These are phyloP conservation scores for Cokeromyces recurvatus DNA, from an alignment of 371 early-diverging fungal genomes.

Conservation along the genomic window DNA sequence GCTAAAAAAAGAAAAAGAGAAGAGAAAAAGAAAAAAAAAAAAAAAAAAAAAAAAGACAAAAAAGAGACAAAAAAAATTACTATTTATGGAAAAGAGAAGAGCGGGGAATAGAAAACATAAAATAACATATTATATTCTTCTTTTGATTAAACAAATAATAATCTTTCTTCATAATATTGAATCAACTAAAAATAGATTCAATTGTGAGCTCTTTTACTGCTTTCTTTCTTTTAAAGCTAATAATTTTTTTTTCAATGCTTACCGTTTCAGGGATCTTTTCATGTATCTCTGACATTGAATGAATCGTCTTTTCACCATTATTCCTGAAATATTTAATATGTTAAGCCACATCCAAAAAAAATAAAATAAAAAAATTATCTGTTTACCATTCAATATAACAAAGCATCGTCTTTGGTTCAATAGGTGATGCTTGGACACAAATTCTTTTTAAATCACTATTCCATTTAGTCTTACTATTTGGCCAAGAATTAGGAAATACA, in stretches of 20 bases:
- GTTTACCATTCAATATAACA: slow-evolving; percentile 28
- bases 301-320: slow-evolving; percentile 30
- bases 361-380: neutral
- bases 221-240: too few relatives aligned
- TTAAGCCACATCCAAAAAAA: too few relatives aligned
- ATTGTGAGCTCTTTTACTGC: too few relatives aligned
- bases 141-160: slow-evolving; percentile 14
- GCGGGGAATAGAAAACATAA: neutral
- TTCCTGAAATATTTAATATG: too few relatives aligned
- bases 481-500: slow-evolving; percentile 2
- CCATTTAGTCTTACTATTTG: slow-evolving; percentile 9
- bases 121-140: neutral
- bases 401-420: slow-evolving; percentile 8
- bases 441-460: slow-evolving; percentile 4
- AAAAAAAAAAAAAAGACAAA: too few relatives aligned
- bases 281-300: slow-evolving; percentile 26
- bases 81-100: neutral
- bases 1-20: too few relatives aligned
- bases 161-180: slow-evolving; percentile 19
- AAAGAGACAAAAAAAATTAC: too few relatives aligned
- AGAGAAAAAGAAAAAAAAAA: too few relatives aligned
- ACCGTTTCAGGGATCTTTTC: slow-evolving; percentile 18
- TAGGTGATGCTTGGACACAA: slow-evolving; percentile 20
- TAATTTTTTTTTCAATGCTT: too few relatives aligned
- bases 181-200: slow-evolving; percentile 19